A percentile compares a stretch with the other conserved stretches of the same genome.
phyloP scores from a whole-genome alignment of 202 grass and related monocot genomes.

The Cymbopogon flexuosus region DNA sequence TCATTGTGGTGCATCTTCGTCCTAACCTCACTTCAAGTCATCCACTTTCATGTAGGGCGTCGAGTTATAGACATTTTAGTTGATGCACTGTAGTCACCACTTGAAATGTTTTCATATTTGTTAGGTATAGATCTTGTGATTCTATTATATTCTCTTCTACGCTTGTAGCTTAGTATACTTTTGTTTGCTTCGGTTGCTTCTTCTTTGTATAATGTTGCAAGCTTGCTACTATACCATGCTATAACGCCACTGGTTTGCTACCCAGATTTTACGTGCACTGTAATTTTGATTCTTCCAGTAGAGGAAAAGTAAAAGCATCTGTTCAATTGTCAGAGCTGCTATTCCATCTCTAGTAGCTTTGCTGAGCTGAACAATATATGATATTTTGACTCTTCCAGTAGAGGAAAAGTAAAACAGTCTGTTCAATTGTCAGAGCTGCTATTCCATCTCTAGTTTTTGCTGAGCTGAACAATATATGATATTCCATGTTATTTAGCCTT shows the following conservation, averaged over 20 bases:
- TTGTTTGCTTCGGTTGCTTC: not conserved
- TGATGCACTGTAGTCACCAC: not conserved
- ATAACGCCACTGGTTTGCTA: not conserved
- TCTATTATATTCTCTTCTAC: not conserved
- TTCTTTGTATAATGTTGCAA: not conserved
- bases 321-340: not conserved
- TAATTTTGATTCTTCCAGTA: not conserved
- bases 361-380: not conserved
- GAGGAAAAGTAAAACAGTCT: not conserved
- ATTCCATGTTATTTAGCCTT: conserved; percentile 1
- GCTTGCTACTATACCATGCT: not conserved
- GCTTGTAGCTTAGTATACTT: not conserved
- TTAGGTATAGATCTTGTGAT: not conserved
- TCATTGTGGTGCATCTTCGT: not conserved
- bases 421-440: not conserved
- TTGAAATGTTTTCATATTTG: not conserved
- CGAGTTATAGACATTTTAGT: not conserved
- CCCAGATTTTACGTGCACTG: not conserved
- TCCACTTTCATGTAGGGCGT: not conserved
- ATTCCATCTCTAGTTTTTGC: not conserved
- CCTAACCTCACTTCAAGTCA: not conserved
- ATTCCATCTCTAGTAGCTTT: not conserved
- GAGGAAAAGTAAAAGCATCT: not conserved
- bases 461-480: not conserved
- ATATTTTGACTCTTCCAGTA: not conserved